Conservation (phyloP, 202 grass and related monocot species). For the Eragrostis tef region DNA sequence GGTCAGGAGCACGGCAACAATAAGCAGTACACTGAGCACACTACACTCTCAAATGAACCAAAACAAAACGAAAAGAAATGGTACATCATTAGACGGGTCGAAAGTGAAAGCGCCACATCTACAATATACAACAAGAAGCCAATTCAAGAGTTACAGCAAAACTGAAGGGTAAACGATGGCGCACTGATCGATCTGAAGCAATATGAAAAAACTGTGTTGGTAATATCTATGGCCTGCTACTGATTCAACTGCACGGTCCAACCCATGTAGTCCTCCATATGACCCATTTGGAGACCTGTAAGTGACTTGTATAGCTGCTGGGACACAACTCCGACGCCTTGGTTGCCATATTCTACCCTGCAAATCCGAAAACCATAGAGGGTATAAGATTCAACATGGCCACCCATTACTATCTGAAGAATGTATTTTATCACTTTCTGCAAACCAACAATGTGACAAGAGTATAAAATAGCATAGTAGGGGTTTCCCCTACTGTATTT, state of each 20-base stretch:
- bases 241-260: conserved; percentile 65
- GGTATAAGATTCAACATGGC: neutral
- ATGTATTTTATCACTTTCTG: neutral
- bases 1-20: neutral
- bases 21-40: neutral
- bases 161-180: neutral
- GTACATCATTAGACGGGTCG: neutral
- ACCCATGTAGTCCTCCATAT: conserved; percentile 58
- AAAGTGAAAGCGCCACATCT: neutral
- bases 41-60: neutral
- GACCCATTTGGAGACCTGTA: conserved; percentile 69
- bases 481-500: too few relatives aligned
- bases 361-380: conserved; percentile 25
- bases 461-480: too few relatives aligned
- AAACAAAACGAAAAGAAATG: neutral
- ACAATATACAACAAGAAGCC: neutral
- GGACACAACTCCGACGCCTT: conserved; percentile 58
- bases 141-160: neutral
- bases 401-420: neutral
- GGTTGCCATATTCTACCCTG: conserved; percentile 76
- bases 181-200: neutral
- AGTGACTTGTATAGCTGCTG: conserved; percentile 68
- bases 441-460: neutral
- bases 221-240: neutral
- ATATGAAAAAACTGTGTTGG: neutral